These are phyloP conservation scores for Melianthus villosus DNA, from an alignment of 441 rosid species.

Conservation along the genomic window DNA sequence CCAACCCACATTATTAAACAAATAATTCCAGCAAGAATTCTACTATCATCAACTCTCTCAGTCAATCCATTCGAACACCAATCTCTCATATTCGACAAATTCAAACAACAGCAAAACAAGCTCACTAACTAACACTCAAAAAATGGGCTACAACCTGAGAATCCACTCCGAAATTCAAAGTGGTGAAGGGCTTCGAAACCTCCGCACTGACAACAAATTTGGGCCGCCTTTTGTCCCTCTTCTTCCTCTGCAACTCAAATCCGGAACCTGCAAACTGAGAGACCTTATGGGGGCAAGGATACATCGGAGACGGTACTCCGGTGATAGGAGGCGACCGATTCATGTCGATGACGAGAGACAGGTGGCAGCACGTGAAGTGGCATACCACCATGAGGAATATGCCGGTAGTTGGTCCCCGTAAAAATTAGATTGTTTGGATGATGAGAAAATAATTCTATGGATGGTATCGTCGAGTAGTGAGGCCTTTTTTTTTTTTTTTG, in stretches of 20 bases:
- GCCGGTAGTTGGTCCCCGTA: neutral
- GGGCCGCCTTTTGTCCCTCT: conserved; percentile 19
- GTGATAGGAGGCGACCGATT: conserved; percentile 29
- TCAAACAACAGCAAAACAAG: too few relatives aligned
- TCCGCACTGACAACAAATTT: conserved; percentile 41
- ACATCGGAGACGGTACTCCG: conserved; percentile 21
- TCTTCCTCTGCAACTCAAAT: conserved; percentile 21
- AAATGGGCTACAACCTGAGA: conserved; percentile 49
- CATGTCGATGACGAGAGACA: conserved; percentile 27
- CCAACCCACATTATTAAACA: too few relatives aligned
- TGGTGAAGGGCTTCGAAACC: conserved; percentile 42
- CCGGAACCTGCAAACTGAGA: conserved; percentile 9
- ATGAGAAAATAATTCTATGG: conserved; percentile 1
- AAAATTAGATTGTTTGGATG: conserved; percentile 1
- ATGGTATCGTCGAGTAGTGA: too few relatives aligned
- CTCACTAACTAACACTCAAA: too few relatives aligned
- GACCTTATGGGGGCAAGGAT: conserved; percentile 15
- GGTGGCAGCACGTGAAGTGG: conserved; percentile 31
- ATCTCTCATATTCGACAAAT: too few relatives aligned
- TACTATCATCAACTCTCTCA: too few relatives aligned
- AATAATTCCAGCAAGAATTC: too few relatives aligned
- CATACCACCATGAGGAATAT: conserved; percentile 35
- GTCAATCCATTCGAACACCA: too few relatives aligned
- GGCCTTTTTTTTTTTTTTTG: too few relatives aligned
- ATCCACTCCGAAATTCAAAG: conserved; percentile 41